These are phyloP conservation scores for Annulohypoxylon bovei DNA, from an alignment of 495 filamentous ascomycete species.

Conservation along the genomic window DNA sequence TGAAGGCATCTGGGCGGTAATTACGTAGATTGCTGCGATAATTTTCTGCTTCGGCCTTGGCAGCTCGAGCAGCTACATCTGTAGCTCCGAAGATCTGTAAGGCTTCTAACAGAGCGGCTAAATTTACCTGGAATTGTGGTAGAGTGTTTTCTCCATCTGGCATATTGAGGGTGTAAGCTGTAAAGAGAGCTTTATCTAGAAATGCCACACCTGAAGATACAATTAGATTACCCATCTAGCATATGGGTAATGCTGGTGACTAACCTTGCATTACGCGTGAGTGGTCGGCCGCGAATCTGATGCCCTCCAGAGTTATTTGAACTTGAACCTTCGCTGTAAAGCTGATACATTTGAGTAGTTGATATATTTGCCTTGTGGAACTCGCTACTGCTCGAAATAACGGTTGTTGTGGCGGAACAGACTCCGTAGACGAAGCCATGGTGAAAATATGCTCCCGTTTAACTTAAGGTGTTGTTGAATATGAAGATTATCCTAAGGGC, in stretches of 20 bases:
- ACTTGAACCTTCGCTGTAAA: constrained; percentile 85
- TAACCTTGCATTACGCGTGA: constrained; percentile 84
- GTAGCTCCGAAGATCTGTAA: constrained; percentile 90
- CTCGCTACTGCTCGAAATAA: constrained; percentile 86
- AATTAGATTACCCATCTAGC: constrained; percentile 5
- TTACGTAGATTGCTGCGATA: constrained; percentile 65
- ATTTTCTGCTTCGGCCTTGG: constrained; percentile 61
- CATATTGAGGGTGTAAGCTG: constrained; percentile 71
- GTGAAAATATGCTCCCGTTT: constrained; percentile 1
- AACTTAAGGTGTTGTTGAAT: constrained; percentile 1
- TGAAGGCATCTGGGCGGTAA: constrained; percentile 74
- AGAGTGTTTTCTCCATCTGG: constrained; percentile 50
- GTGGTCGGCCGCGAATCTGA: constrained; percentile 88
- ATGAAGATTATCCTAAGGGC: background rate
- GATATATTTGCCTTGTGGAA: constrained; percentile 86
- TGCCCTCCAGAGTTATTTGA: constrained; percentile 80
- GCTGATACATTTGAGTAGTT: constrained; percentile 87
- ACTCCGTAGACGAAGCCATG: constrained; percentile 21
- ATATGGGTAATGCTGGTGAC: constrained; percentile 1
- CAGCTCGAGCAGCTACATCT: constrained; percentile 66
- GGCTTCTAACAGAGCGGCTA: constrained; percentile 89
- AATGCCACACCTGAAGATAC: constrained; percentile 73
- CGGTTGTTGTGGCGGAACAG: constrained; percentile 48
- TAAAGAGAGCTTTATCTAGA: constrained; percentile 86
- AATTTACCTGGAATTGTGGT: constrained; percentile 79